phyloP scores from a whole-genome alignment of 352 stramenopile genomes.

The Globisporangium uncinulatum region DNA sequence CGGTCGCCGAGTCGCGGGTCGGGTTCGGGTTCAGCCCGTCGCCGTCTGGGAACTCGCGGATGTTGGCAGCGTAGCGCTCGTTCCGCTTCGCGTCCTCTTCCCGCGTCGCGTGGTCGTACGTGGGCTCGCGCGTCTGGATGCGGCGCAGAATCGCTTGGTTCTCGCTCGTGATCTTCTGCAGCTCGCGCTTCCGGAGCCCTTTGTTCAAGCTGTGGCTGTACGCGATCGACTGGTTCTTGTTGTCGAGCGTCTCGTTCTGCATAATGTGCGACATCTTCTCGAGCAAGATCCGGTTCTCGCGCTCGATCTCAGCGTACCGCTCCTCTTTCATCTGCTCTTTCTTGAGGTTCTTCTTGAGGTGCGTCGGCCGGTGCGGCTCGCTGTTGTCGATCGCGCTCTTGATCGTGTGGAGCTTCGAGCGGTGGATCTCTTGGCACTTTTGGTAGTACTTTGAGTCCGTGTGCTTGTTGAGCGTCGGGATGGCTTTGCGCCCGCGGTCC shows the following conservation, averaged over 20 bases:
- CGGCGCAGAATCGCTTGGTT: conserved; percentile 85
- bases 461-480: conserved; percentile 86
- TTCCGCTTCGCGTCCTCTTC: conserved; percentile 84
- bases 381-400: conserved; percentile 96
- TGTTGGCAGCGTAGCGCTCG: conserved; percentile 83
- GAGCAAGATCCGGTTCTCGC: conserved; percentile 95
- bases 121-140: conserved; percentile 88
- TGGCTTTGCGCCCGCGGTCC: conserved; percentile 81
- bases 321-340: conserved; percentile 97
- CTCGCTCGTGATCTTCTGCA: conserved; percentile 83
- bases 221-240: conserved; percentile 73
- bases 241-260: conserved; percentile 83
- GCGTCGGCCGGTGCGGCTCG: conserved; percentile 86
- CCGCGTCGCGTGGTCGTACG: conserved; percentile 89
- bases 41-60: conserved; percentile 71
- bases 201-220: conserved; percentile 86
- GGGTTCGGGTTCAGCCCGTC: conserved; percentile 14
- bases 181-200: conserved; percentile 67
- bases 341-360: conserved; percentile 94
- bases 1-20: conserved; percentile 28
- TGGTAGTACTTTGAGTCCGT: conserved; percentile 85
- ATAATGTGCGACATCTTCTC: conserved; percentile 98
- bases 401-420: conserved; percentile 72
- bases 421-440: conserved; percentile 80
- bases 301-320: conserved; percentile 92